Evolutionary conservation across 176 grass and related monocot genomes (phyloP).

Genomic region (Ensete ventricosum): DNA sequence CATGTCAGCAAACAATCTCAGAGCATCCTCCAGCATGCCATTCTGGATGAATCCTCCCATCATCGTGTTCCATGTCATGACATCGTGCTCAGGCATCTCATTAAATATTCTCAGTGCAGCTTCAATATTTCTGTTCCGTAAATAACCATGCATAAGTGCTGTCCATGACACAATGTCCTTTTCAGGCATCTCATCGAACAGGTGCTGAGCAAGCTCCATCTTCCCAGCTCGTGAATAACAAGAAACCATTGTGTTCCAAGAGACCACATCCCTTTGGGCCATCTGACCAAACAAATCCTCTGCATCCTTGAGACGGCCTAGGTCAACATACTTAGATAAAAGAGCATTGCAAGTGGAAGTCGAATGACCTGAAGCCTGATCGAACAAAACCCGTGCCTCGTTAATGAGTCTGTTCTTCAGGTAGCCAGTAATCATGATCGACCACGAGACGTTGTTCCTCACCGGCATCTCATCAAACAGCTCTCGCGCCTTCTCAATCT

Average conservation of each 20-base stretch:
- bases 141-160: conserved; percentile 50
- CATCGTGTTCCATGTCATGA: conserved; percentile 71
- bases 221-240: conserved; percentile 35
- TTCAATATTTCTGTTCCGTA: conserved; percentile 33
- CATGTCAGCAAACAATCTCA: conserved; percentile 50
- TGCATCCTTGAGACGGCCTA: conserved; percentile 35
- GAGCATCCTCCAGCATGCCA: conserved; percentile 47
- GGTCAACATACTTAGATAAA: conserved; percentile 31
- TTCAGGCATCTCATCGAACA: conserved; percentile 47
- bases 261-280: conserved; percentile 26
- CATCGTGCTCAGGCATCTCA: conserved; percentile 49
- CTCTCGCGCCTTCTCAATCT: conserved; percentile 28
- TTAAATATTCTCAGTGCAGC: conserved; percentile 47
- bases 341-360: conserved; percentile 35
- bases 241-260: conserved; percentile 68
- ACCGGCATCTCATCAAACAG: conserved; percentile 42
- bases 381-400: conserved; percentile 33
- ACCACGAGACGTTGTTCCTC: conserved; percentile 31
- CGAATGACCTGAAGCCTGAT: background rate
- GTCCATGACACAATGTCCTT: conserved; percentile 66
- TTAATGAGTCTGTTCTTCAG: conserved; percentile 26
- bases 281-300: conserved; percentile 45
- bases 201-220: conserved; percentile 33
- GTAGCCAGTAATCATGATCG: conserved; percentile 50
- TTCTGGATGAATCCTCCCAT: conserved; percentile 49